phyloP scores from a whole-genome alignment of 2,329 filamentous ascomycete species.

The Helotiales sp. region DNA sequence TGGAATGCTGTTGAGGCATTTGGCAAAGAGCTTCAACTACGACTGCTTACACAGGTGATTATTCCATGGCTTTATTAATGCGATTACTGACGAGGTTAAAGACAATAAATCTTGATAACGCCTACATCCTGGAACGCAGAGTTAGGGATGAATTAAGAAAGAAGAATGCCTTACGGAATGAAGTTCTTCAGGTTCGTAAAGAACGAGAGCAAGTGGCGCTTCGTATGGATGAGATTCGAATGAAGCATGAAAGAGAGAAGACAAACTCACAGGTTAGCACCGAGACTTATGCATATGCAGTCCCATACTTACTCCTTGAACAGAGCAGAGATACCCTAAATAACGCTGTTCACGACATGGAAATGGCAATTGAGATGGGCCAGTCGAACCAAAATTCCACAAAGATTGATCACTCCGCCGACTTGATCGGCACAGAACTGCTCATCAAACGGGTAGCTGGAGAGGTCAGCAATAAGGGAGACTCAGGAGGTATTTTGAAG shows the following conservation, averaged over 20 bases:
- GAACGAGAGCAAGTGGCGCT: slow-evolving; percentile 67
- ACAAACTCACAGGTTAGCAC: slow-evolving; percentile 55
- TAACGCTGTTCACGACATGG: slow-evolving; percentile 64
- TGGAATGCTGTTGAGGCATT: slow-evolving; percentile 63
- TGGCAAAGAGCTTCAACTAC: slow-evolving; percentile 58
- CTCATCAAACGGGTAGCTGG: slow-evolving; percentile 59
- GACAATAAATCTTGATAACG: slow-evolving; percentile 65
- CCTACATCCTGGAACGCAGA: slow-evolving; percentile 61
- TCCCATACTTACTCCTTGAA: not conserved
- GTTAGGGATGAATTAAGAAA: slow-evolving; percentile 62
- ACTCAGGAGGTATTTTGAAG: slow-evolving; percentile 57
- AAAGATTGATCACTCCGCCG: slow-evolving; percentile 51
- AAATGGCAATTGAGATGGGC: slow-evolving; percentile 58
- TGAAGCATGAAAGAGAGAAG: slow-evolving; percentile 61
- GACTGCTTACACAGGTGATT: slow-evolving; percentile 64
- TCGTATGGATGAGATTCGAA: slow-evolving; percentile 66
- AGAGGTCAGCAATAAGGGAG: slow-evolving; percentile 56
- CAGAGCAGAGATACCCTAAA: slow-evolving; percentile 58
- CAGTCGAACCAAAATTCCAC: slow-evolving; percentile 56
- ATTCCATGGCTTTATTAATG: slow-evolving; percentile 16
- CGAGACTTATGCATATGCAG: not conserved
- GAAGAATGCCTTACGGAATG: slow-evolving; percentile 60
- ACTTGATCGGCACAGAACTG: slow-evolving; percentile 62
- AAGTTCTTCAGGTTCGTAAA: slow-evolving; percentile 62
- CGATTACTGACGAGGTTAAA: slow-evolving; percentile 34